Evolutionary conservation across 2,329 filamentous ascomycete genomes (phyloP), one percentile per base, ranked within the genome.

Genomic region (Paraphoma chrysanthemicola): DNA sequence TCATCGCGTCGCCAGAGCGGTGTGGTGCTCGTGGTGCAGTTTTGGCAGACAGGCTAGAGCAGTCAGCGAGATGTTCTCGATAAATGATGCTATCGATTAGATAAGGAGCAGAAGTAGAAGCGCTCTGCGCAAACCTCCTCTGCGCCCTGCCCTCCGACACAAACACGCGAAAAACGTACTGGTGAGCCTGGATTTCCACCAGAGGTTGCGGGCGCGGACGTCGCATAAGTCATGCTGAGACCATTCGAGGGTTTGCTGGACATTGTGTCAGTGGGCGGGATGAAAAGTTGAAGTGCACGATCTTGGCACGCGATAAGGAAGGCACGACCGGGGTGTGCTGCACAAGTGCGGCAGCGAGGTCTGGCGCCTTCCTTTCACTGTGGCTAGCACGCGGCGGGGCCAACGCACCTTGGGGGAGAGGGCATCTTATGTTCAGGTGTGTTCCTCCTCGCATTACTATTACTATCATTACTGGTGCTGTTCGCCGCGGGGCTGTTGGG

Each of bases 1-100:
- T 99, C 95, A 84, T 99, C 95, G 81, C 95, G 90, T 70, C 95
- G 91, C 95, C 95, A 99, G 75, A 99, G 82, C 42, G 95, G 95
- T 44, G 95, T 99, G 50, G 93, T 98, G 42, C 92, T 96, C 44
- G 95, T 99, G 63, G 88, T 87, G 80, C 95, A 99, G 78, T 99
- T 99, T 78, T 96, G 92, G 79, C 95, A 99, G 66, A 93, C 91
- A 63, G 94, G 93, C 93, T 98, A 90, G 83, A 78, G 49, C 1
- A n/a, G 54, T 62, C 53, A 66, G 62, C 49, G 58, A 41, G 31
- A 41, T 46, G 30, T 17, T 48, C 36, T 53, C 9, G 56, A 39
- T 39, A 54, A 57, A 53, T 59, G 48, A 54, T 52, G 70, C 70
- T 73, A 73, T 73, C 71, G 74, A 77, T 75, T 69, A 78, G 78